Base-by-base conservation (phyloP, 2,329 filamentous ascomycete species). In the Colletotrichum euphorbiae region DNA sequence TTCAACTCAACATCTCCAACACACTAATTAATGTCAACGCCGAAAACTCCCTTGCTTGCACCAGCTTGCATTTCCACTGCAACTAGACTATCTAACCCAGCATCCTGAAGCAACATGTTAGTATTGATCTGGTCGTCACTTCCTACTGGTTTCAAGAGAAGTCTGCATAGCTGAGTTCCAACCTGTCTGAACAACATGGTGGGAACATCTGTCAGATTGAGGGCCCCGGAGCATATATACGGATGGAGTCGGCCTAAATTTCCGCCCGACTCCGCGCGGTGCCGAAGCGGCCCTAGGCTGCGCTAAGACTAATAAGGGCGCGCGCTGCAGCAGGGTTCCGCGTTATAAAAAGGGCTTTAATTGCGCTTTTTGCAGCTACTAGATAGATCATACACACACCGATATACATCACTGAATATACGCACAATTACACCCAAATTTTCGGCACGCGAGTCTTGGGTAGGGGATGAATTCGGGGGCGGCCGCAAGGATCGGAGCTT, bases 61-160 rank as follows among this genome's bases (percentile, higher is more conserved):
- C 71, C 72, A 74, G 17, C 64, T 71, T 13, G 64, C 52, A 75
- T 54, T 50, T 74, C 72, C n/a, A 74, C 70, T 3, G 70, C 71
- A 4, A 74, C 70, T 21, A 74, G 42, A 1, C 70, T 73, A 36
- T 75, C 73, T 17, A 75, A 50, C 4, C 73, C 73, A 12, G 64
- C 64, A 6, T 69, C 40, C 13, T 48, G 60, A 1, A 67, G 65
- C 2, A 52, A 58, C 51, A 51, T 57, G 1, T 48, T 28, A 8
- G 52, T 43, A 28, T 67, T 60, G 3, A 65, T 52, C 0, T 67
- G 60, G 0, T 46, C 12, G 2, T 64, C 52, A 13, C 75, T 71
- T 4, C 77, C 77, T 0, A 66, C 12, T 3, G 66, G 56, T 31
- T 67, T 71, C 17, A 74, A 24, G 8, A 74, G n/a, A 6, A 74